Conservation (phyloP, 176 grass and related monocot species). For the Carex cristatella region DNA sequence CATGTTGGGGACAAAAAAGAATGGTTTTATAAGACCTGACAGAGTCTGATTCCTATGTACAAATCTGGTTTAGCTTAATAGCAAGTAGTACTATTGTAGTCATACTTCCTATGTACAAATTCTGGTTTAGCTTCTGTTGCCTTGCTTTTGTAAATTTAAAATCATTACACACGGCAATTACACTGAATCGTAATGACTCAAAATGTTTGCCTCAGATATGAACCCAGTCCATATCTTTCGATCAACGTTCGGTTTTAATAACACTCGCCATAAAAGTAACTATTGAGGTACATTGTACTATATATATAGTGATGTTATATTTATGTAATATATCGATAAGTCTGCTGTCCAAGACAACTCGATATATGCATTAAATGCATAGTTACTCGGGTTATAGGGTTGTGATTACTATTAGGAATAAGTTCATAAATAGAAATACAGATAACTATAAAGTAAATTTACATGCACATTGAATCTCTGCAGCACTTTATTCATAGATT, state of each 20-base stretch:
- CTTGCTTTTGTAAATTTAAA: not conserved
- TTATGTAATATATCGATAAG: not conserved
- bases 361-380: not conserved
- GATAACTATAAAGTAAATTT: too few species aligned
- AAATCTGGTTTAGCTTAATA: not conserved
- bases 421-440: too few species aligned
- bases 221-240: not conserved
- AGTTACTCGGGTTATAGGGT: not conserved
- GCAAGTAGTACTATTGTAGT: not conserved
- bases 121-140: too few species aligned
- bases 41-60: not conserved
- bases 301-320: too few species aligned
- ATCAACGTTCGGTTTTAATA: not conserved
- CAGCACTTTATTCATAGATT: too few species aligned
- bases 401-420: too few species aligned
- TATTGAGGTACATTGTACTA: too few species aligned
- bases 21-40: not conserved
- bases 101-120: not conserved
- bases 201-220: not conserved
- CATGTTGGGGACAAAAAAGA: not conserved
- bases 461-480: too few species aligned
- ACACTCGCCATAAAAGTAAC: not conserved
- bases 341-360: not conserved
- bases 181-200: not conserved
- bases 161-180: not conserved